Percentiles rank a stretch among this genome's conserved stretches.
phyloP scores from a whole-genome alignment of 768 basidiomycete genomes.

The Tricholoma matsutake region DNA sequence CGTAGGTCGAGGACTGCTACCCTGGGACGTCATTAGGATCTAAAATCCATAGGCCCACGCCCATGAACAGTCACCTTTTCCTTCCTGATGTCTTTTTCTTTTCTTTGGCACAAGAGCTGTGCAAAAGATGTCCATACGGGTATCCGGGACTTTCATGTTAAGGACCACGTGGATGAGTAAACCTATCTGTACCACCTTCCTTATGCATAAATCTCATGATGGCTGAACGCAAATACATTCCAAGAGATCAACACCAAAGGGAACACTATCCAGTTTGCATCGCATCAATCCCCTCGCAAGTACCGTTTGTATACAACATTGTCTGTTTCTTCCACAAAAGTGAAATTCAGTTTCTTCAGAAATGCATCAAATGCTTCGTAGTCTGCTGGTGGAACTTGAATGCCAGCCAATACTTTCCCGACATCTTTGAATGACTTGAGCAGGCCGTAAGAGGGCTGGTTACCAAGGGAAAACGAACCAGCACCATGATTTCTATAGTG shows the following conservation, averaged over 20 bases:
- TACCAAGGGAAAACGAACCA: conserved; percentile 49
- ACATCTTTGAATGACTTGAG: conserved; percentile 53
- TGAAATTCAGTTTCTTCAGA: conserved; percentile 76
- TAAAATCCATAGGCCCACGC: neutral
- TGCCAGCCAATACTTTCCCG: conserved; percentile 89
- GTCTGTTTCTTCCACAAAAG: conserved; percentile 89
- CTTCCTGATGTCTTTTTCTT: too few relatives aligned
- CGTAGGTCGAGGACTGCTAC: too few relatives aligned
- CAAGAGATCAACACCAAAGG: neutral
- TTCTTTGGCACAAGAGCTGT: neutral
- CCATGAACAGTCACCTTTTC: too few relatives aligned
- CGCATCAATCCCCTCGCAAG: conserved; percentile 37
- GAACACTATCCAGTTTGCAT: neutral
- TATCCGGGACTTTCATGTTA: neutral
- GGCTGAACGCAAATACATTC: neutral
- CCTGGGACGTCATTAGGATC: neutral
- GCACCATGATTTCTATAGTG: conserved; percentile 98
- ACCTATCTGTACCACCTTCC: neutral
- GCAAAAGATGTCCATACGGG: neutral
- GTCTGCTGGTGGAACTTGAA: conserved; percentile 81
- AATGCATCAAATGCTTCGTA: conserved; percentile 68
- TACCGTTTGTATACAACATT: conserved; percentile 83
- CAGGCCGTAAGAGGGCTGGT: neutral
- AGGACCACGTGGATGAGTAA: too few relatives aligned
- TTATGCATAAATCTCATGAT: neutral